Evolutionary conservation across 1,284 basidiomycete genomes (phyloP), one percentile per base, ranked within the genome.

Genomic region (Moniliophthora roreri): DNA sequence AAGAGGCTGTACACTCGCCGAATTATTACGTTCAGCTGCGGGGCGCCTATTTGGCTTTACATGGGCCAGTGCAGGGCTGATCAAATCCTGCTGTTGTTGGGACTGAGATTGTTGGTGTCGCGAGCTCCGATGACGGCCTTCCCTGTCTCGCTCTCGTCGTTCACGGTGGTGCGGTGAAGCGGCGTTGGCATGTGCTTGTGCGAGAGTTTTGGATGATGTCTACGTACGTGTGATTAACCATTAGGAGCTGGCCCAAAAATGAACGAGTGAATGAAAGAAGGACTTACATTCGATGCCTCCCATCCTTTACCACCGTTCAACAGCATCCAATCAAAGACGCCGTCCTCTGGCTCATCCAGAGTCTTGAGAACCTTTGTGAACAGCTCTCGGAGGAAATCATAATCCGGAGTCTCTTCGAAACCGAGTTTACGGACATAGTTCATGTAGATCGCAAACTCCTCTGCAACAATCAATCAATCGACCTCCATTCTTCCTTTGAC

Each of bases 401-500:
- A 99, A 72, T 99, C 96, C 1, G 96, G 96, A 26, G 87, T 87
- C 76, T 98, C 94, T 69, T 97, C 94, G 67, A 97, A 98, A 49
- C 95, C 92, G 56, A 97, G 83, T 66, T 94, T 96, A 55, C 94
- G 91, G 62, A 95, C 93, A 67, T 98, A 98, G 75, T 96, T 96
- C 86, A 98, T 93, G 75, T 95, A 97, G 65, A 97, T 97, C 51
- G 87, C 84, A 66, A 96, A 96, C 68, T 98, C 95, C 80, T 97
- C 95, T 87, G 78, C 59, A 69, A 67, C 46, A 51, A 56, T 46
- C 21, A 50, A 40, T 37, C 18, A 23, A 56, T 32, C 10, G 26
- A 15, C 11, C 11, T 28, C 9, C 10, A n/a, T 23, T 6, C 34
- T 10, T 39, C 10, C 6, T 11, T 32, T 35, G 37, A 50, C 48